Base-by-base conservation (phyloP, 768 basidiomycete genomes). In the Mrakia hoshinonis region DNA sequence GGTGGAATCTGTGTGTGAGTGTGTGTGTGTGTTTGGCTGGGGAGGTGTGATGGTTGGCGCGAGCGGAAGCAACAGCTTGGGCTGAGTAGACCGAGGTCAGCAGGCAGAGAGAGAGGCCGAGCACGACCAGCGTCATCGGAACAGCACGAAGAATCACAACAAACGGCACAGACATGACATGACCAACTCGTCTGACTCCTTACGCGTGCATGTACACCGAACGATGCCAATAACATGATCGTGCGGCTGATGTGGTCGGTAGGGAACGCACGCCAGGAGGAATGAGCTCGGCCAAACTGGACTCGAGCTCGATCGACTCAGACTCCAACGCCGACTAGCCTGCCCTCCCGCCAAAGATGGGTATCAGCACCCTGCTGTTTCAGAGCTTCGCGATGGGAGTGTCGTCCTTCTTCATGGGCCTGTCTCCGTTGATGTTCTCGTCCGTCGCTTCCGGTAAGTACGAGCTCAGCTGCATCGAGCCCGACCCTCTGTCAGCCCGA, bases 401-500 rank as follows among this genome's bases (percentile, higher is more conserved):
- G 29, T 77, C 80, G 0, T 80, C 79, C 47, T 90, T 91, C 75
- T 83, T 81, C 26, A 82, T 85, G 31, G 92, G 92, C 46, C 85
- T 88, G 74, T 77, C 89, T 46, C 94, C 94, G 0, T 79, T 96
- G 46, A 87, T 85, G 51, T 84, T 91, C 75, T 80, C 85, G 31
- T 86, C 77, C 0, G 72, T 75, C 31, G 70, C 75, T 46, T 67
- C 73, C 11, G 79, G 78, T 78, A 43, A 69, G 77, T 89, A 75
- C 88, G 89, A 52, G 86, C 85, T 83, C 65, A 52, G 26, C 72
- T 67, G 15, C 36, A 52, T 31, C 62, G 15, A 43, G 7, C 29
- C 43, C 46, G 18, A 46, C 52, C 47, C 34, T 24, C 20, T 52
- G 6, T 49, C 39, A 54, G 20, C 72, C 63, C 58, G 75, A 18